Evolutionary conservation across 768 basidiomycete species (phyloP), one percentile per base, ranked within the genome.

Genomic region (Kondoa malvinella): DNA sequence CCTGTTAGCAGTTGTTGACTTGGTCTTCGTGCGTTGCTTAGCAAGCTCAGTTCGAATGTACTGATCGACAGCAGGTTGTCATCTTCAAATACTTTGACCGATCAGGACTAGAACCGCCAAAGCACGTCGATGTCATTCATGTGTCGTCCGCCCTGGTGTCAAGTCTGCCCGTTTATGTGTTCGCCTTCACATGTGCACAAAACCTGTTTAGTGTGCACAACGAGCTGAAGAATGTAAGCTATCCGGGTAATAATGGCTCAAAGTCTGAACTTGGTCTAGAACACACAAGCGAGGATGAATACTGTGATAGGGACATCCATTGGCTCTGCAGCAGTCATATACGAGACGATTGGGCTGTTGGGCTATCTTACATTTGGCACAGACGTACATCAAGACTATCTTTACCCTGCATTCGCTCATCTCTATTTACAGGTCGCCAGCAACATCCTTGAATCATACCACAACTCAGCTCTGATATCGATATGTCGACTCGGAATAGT

Each of bases 401-500:
- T 50, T 8, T 8, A 8, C 14, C 40, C 3, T 27, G 1, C 56
- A 3, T 40, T 25, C 27, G 33, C 63, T 40, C 1, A 66, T 56
- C 34, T 40, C 17, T 32, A 50, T 34, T 8, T 8, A 56, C 0
- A n/a, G 1, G 17, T 31, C n/a, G 12, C 34, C 0, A 21, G 33
- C 12, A 50, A 68, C 67, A 66, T 67, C 29, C 70, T 77, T 74
- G 72, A 76, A 77, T 71, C 77, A 75, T 61, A 76, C 75, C 73
- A 72, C 3, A 91, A 89, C 0, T 91, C 92, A 40, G 78, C 92
- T 56, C 90, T 95, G 78, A 87, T 99, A 71, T 91, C 94, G 33
- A 74, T 92, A 68, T 94, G 94, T 8, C 90, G 95, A 74, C 78
- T 94, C 12, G 95, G 92, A 14, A 95, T 99, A 76, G 87, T 90